A percentile compares a stretch with the other conserved stretches of the same genome.
Evolutionary conservation across 2,329 filamentous ascomycete genomes (phyloP).

Genomic region (Aspergillus brunneoviolaceus): DNA sequence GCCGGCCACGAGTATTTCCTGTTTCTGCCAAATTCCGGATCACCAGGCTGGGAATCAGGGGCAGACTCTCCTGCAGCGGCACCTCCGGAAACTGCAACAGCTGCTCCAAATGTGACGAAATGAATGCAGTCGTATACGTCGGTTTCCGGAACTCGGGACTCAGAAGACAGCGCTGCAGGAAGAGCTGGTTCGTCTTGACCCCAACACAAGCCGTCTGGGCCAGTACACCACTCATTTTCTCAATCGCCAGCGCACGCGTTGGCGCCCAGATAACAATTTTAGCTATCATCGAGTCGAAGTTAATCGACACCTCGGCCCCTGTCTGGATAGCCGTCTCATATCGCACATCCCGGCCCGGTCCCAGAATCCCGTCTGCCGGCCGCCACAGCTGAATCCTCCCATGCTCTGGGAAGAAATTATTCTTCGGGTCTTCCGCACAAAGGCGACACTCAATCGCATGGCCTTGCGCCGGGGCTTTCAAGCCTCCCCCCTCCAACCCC

Average conservation of each 20-base stretch:
- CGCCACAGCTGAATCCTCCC: slow-evolving; percentile 39
- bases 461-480: slow-evolving; percentile 19
- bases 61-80: too few species aligned
- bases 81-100: too few species aligned
- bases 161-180: slow-evolving; percentile 29
- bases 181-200: slow-evolving; percentile 48
- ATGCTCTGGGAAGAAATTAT: slow-evolving; percentile 40
- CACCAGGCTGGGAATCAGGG: too few species aligned
- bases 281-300: slow-evolving; percentile 51
- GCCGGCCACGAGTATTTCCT: too few species aligned
- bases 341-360: slow-evolving; percentile 31
- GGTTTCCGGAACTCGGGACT: slow-evolving; percentile 48
- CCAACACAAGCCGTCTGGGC: slow-evolving; percentile 63
- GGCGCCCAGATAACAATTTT: slow-evolving; percentile 38
- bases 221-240: slow-evolving; percentile 36
- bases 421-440: slow-evolving; percentile 45
- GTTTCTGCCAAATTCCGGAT: too few species aligned
- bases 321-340: slow-evolving; percentile 45
- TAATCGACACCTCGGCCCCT: slow-evolving; percentile 42
- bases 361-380: slow-evolving; percentile 19
- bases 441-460: slow-evolving; percentile 48
- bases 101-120: too few species aligned
- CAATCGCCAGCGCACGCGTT: slow-evolving; percentile 30
- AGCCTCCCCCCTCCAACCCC: too few species aligned
- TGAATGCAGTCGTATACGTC: slow-evolving; percentile 28